Evolutionary conservation across 129 eudicot genomes (phyloP), one percentile per base, ranked within the genome.

Genomic region (Sambucus nigra): DNA sequence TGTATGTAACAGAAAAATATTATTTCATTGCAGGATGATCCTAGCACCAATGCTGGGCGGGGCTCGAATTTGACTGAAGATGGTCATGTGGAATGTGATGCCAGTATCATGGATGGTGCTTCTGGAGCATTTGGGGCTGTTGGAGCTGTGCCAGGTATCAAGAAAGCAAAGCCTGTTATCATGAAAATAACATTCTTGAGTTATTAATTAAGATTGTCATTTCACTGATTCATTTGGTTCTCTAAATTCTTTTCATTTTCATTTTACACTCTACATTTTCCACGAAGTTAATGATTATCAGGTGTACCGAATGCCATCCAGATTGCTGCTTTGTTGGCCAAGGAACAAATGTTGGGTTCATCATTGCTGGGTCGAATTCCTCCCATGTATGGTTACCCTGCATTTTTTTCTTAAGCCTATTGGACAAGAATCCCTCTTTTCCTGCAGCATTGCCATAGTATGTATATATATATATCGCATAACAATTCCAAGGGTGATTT

Each of bases 31-130:
- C 51, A 92, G 99, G 87, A 92, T 69, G 96, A 92, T 77, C 99
- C 96, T 35, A 53, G 80, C 71, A 92, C 91, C 14, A 92, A 92
- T 69, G 92, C 94, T 57, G 99, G 99, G 29, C 77, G 92, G 52
- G 99, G 99, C 29, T 92, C 96, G 19, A 92, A 92, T 69, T 77
- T 92, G 74, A 86, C 96, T 5, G 94, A 82, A 66, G 94, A 80
- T 70, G 99, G 99, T 54, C 80, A 51, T 41, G 99, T 92, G 19
- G 99, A 92, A 66, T 82, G 94, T 73, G 99, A 92, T 68, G 99
- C 99, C 7, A 82, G 99, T 69, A 28, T 86, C 25, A 92, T 92
- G 96, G 96, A 86, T 65, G 96, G 96, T 53, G 55, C 35, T 17
- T 79, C 96, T 15, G 94, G 91, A 63, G 70, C 73, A 66, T 92